Evolutionary conservation across 139 green algal genomes (phyloP).

Genomic region (Nannochloris sp.): DNA sequence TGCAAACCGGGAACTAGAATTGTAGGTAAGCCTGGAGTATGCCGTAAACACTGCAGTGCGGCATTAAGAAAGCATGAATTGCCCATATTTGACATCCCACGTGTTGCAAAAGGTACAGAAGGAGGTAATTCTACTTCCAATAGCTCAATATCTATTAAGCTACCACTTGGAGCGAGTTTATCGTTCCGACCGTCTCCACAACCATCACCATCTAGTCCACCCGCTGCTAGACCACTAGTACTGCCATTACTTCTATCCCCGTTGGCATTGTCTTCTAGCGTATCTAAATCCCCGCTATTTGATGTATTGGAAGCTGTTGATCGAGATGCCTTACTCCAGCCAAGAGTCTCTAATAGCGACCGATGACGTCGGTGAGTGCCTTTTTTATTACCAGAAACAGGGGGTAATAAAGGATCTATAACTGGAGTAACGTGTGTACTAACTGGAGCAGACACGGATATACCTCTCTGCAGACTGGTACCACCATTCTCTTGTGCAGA

Average conservation of each 20-base stretch:
- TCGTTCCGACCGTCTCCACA: too few species aligned
- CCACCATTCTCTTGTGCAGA: too few species aligned
- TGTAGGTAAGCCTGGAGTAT: constrained; percentile 32
- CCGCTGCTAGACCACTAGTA: too few species aligned
- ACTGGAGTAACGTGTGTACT: too few species aligned
- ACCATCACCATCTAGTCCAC: too few species aligned
- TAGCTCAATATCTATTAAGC: neutral
- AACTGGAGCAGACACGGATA: too few species aligned
- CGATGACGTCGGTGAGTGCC: neutral
- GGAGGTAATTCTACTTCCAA: neutral
- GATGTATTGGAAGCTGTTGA: neutral
- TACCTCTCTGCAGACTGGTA: neutral
- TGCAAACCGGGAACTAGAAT: constrained; percentile 37
- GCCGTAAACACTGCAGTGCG: constrained; percentile 52
- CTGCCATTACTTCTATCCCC: neutral
- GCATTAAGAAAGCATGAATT: constrained; percentile 61
- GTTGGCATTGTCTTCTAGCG: neutral
- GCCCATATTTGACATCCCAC: constrained; percentile 18
- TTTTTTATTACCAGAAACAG: neutral
- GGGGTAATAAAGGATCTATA: too few species aligned
- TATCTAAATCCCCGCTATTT: neutral
- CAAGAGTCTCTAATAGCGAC: neutral
- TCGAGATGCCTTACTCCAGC: neutral
- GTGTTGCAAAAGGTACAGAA: neutral
- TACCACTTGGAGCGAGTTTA: too few species aligned